These are phyloP conservation scores for Volvox africanus DNA, from an alignment of 139 green algal genomes.

Conservation along the genomic window DNA sequence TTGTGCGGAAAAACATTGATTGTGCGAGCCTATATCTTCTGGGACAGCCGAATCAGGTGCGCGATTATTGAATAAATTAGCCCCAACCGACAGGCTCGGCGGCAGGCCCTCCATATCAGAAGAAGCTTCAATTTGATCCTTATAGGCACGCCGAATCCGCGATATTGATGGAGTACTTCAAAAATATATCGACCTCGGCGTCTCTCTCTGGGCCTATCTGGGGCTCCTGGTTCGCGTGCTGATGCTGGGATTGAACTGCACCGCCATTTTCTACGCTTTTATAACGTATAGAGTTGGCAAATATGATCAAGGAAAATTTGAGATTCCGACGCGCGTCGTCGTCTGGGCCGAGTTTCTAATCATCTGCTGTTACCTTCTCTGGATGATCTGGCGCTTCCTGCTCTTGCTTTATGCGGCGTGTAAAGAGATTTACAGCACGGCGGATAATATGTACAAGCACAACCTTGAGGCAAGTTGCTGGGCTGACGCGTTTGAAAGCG, in stretches of 20 bases:
- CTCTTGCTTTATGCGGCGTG: neutral
- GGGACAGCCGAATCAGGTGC: slow-evolving; percentile 20
- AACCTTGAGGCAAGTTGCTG: slow-evolving; percentile 11
- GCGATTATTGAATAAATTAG: neutral
- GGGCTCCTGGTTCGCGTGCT: neutral
- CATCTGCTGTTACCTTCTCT: neutral
- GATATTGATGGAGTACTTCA: neutral
- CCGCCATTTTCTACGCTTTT: slow-evolving; percentile 23
- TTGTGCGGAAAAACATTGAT: neutral
- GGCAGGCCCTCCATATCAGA: neutral
- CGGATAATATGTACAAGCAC: neutral
- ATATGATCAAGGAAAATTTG: neutral
- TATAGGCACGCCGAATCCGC: slow-evolving; percentile 25
- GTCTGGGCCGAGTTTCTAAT: slow-evolving; percentile 19
- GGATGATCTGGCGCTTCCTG: neutral
- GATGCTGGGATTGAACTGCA: neutral
- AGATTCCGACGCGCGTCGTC: neutral
- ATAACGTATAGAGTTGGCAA: neutral
- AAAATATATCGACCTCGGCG: neutral
- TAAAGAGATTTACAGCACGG: neutral
- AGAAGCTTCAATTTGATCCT: neutral
- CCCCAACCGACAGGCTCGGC: neutral
- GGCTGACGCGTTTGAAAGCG: too few relatives aligned
- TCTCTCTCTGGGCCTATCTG: neutral
- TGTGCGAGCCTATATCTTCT: neutral